Base-by-base conservation (phyloP, 1,139 yeast genomes). In the Sugiyamaella grinbergsii region DNA sequence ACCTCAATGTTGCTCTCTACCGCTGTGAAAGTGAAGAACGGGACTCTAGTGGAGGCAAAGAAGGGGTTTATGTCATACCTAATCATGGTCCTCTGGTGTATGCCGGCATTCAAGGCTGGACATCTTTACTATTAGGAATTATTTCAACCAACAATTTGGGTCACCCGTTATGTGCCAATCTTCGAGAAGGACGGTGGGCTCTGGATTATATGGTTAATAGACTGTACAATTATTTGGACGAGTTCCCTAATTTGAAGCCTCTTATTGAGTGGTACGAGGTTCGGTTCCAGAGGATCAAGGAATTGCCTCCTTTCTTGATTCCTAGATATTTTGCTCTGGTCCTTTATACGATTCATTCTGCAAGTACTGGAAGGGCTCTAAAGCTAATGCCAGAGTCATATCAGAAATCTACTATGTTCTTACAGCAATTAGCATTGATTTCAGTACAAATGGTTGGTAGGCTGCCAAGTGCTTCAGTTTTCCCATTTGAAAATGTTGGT, bases 21-120 rank as follows among this genome's bases (percentile, higher is more conserved):
- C 78, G 82, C 47, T 84, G 94, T 62, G 95, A 89, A 51, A 79
- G 84, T 8, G 98, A 93, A 68, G 98, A 93, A 68, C 74, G 90
- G 19, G 97, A 90, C 64, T 79, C 81, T 11, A 82, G 93, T 59
- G 76, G 69, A 20, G 95, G 96, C 3, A 60, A 67, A 6, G 84
- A 77, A 48, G 95, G 96, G 4, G 80, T 80, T 0, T 93, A 93
- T 68, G 67, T 70, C 49, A 76, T 93, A 46, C 97, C 98, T 0
- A 73, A 76, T 31, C 73, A 78, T 66, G 98, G 97, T 0, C 71
- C 72, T 13, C 73, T 91, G 45, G 84, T 82, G 0, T 93, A 89
- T 68, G 91, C 96, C 40, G 98, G 98, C 10, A 72, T 93, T 24
- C 95, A 88, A 69, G 98, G 98, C 3, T 93, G 96, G 96, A 80